These are phyloP conservation scores for Lanmaoa pseudosensibilis DNA, from an alignment of 768 basidiomycete species.

Conservation along the genomic window DNA sequence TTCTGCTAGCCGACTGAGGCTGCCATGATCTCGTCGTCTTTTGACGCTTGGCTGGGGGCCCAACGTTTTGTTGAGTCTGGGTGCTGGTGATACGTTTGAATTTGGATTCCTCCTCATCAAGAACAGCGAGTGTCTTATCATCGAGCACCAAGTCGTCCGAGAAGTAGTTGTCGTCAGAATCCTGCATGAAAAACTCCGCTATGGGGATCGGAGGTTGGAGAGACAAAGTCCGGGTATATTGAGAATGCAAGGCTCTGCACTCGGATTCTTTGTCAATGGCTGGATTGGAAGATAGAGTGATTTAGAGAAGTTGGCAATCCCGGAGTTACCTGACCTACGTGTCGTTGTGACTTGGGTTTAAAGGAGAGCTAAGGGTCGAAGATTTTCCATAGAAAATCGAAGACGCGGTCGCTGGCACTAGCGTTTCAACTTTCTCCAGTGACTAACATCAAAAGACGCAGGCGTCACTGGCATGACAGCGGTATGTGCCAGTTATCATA, in stretches of 20 bases:
- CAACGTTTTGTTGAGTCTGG: conserved; percentile 28
- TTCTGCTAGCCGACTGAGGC: conserved; percentile 33
- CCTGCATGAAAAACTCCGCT: conserved; percentile 46
- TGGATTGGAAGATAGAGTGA: neutral
- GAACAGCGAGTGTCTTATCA: conserved; percentile 56
- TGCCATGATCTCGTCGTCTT: conserved; percentile 51
- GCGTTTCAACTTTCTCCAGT: neutral
- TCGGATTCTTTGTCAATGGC: neutral
- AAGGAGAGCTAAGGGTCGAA: neutral
- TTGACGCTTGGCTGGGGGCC: conserved; percentile 54
- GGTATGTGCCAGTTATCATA: neutral
- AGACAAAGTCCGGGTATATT: neutral
- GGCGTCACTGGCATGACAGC: neutral
- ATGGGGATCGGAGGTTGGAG: neutral
- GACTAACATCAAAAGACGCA: too few relatives aligned
- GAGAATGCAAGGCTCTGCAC: neutral
- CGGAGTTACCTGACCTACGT: neutral
- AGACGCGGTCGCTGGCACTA: neutral
- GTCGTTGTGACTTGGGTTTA: neutral
- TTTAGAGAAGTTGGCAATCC: neutral
- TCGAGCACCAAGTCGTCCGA: conserved; percentile 65
- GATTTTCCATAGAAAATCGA: neutral
- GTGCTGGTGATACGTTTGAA: conserved; percentile 26
- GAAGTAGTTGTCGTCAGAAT: conserved; percentile 69
- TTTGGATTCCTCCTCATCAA: conserved; percentile 57